Conservation (phyloP, 495 filamentous ascomycete species). For the Letharia columbiana region DNA sequence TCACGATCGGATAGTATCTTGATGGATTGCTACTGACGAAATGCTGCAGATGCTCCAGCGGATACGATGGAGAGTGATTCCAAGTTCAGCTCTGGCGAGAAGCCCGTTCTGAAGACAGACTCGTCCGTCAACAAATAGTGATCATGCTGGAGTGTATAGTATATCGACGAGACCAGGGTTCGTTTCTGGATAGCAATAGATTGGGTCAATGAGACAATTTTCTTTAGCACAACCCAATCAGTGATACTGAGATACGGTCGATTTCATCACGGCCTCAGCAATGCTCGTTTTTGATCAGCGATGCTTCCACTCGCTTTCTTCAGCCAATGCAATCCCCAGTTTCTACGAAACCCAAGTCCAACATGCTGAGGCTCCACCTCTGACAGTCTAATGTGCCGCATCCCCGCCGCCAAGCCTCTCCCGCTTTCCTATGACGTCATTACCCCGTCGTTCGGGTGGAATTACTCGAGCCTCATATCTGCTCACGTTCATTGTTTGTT, state of each 20-base stretch:
- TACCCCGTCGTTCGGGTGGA: neutral
- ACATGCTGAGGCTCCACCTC: too few relatives aligned
- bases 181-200: neutral
- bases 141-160: neutral
- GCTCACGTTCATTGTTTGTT: neutral
- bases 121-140: slow-evolving; percentile 43
- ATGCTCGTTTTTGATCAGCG: neutral
- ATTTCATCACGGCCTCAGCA: neutral
- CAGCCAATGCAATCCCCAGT: too few relatives aligned
- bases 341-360: too few relatives aligned
- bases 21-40: slow-evolving; percentile 26
- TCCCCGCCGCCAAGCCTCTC: neutral
- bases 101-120: slow-evolving; percentile 32
- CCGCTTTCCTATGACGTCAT: neutral
- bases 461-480: neutral
- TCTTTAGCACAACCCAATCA: neutral
- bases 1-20: neutral
- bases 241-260: neutral
- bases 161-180: neutral
- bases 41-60: slow-evolving; percentile 45
- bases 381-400: neutral
- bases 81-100: slow-evolving; percentile 31
- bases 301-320: neutral
- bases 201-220: neutral
- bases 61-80: slow-evolving; percentile 47